phyloP scores from a whole-genome alignment of 805 yeast species.

The Yamadazyma endophytica region DNA sequence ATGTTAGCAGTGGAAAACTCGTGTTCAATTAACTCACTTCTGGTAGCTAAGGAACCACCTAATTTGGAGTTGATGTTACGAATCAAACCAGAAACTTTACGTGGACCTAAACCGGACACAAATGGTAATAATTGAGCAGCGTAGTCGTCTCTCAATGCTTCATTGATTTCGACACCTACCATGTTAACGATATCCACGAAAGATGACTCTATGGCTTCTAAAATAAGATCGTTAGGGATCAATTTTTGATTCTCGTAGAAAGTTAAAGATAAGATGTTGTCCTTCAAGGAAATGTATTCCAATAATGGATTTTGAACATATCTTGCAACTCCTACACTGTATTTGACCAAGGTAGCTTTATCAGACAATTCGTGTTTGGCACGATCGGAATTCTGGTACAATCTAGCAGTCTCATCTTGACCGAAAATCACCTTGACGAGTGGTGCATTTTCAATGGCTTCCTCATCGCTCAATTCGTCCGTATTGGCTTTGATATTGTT shows the following conservation, averaged over 20 bases:
- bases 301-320: constrained; percentile 89
- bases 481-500: constrained; percentile 51
- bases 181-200: constrained; percentile 87
- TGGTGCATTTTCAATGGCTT: constrained; percentile 39
- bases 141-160: constrained; percentile 74
- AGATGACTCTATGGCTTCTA: constrained; percentile 68
- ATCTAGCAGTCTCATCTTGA: constrained; percentile 88
- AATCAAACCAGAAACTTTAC: constrained; percentile 85
- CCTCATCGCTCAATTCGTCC: constrained; percentile 35
- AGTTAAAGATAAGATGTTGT: constrained; percentile 63
- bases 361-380: constrained; percentile 80
- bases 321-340: constrained; percentile 86
- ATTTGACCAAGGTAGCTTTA: constrained; percentile 72
- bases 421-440: constrained; percentile 73
- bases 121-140: constrained; percentile 68
- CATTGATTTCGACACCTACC: constrained; percentile 92
- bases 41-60: constrained; percentile 57
- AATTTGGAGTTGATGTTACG: constrained; percentile 66
- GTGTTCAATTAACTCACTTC: constrained; percentile 81
- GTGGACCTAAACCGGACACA: constrained; percentile 90
- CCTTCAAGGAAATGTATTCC: constrained; percentile 79
- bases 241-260: constrained; percentile 73
- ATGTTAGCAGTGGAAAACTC: constrained; percentile 75
- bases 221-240: constrained; percentile 58
- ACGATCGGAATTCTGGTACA: constrained; percentile 74